phyloP scores from a whole-genome alignment of 805 yeast species.

The Candida schatavii region DNA sequence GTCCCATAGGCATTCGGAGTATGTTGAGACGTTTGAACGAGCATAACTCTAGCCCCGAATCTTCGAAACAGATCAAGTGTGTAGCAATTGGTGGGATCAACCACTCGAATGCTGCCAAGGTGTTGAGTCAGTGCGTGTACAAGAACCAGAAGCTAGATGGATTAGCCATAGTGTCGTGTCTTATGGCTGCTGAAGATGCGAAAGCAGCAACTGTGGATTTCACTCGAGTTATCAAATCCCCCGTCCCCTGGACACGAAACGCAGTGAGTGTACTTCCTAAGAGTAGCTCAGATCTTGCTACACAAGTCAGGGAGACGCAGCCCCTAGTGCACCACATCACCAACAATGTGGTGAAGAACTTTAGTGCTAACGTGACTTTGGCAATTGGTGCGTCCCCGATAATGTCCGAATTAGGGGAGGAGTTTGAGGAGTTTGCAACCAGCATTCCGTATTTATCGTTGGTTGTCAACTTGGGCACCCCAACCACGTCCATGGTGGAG shows the following conservation, averaged over 20 bases:
- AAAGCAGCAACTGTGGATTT: conserved; percentile 45
- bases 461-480: conserved; percentile 76
- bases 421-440: conserved; percentile 62
- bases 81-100: conserved; percentile 84
- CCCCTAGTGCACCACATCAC: conserved; percentile 88
- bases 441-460: conserved; percentile 51
- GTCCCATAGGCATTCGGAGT: conserved; percentile 62
- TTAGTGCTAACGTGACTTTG: conserved; percentile 81
- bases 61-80: conserved; percentile 43
- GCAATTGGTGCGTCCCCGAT: conserved; percentile 86
- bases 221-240: conserved; percentile 23
- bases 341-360: conserved; percentile 82
- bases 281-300: not conserved
- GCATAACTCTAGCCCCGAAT: conserved; percentile 23
- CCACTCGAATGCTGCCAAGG: conserved; percentile 56
- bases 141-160: conserved; percentile 59
- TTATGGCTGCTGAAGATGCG: conserved; percentile 64
- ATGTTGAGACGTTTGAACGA: conserved; percentile 45
- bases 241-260: conserved; percentile 10
- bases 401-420: conserved; percentile 74
- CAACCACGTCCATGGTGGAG: conserved; percentile 41
- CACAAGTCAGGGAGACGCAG: conserved; percentile 20
- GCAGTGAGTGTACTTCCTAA: not conserved
- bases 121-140: conserved; percentile 47
- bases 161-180: conserved; percentile 85